phyloP scores from a whole-genome alignment of 2,329 filamentous ascomycete species.

The Ascochyta pisi region DNA sequence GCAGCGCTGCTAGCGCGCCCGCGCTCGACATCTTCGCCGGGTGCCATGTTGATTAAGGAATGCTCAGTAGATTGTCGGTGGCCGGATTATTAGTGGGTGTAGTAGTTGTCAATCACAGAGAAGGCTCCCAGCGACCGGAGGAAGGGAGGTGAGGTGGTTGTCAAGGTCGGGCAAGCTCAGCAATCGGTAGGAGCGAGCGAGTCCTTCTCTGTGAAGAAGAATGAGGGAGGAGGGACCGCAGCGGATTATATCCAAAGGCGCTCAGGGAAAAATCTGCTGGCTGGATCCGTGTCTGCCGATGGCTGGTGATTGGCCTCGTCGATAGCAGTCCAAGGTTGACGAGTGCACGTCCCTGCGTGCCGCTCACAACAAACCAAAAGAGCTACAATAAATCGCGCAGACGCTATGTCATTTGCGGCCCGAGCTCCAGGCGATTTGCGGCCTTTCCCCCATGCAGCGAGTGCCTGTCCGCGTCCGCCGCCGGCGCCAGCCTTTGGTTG shows the following conservation, averaged over 20 bases:
- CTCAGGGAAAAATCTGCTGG: conserved; percentile 39
- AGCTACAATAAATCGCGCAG: conserved; percentile 24
- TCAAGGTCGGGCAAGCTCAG: conserved; percentile 37
- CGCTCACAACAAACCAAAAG: conserved; percentile 23
- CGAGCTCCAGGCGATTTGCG: conserved; percentile 23
- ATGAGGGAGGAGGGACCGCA: conserved; percentile 23
- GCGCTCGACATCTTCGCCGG: conserved; percentile 47
- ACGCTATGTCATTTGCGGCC: conserved; percentile 22
- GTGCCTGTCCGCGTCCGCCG: conserved; percentile 19
- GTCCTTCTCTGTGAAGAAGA: conserved; percentile 38
- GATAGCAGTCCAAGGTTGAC: conserved; percentile 23
- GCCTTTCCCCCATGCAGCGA: conserved; percentile 23
- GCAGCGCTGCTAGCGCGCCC: conserved; percentile 37
- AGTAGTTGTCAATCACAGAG: conserved; percentile 32
- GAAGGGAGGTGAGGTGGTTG: conserved; percentile 21
- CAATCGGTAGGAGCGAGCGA: conserved; percentile 36
- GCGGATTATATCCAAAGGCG: conserved; percentile 33
- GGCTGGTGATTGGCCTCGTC: conserved; percentile 21
- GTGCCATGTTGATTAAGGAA: conserved; percentile 34
- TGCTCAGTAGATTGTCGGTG: conserved; percentile 24
- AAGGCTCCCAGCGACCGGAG: conserved; percentile 37
- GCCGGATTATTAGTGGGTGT: conserved; percentile 24
- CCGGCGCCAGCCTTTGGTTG: not conserved
- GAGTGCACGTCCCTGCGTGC: conserved; percentile 15
- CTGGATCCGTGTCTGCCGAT: conserved; percentile 23